Evolutionary conservation across 108 stramenopile species (phyloP), one percentile per base, ranked within the genome.

Genomic region (Schizochytrium sp.): DNA sequence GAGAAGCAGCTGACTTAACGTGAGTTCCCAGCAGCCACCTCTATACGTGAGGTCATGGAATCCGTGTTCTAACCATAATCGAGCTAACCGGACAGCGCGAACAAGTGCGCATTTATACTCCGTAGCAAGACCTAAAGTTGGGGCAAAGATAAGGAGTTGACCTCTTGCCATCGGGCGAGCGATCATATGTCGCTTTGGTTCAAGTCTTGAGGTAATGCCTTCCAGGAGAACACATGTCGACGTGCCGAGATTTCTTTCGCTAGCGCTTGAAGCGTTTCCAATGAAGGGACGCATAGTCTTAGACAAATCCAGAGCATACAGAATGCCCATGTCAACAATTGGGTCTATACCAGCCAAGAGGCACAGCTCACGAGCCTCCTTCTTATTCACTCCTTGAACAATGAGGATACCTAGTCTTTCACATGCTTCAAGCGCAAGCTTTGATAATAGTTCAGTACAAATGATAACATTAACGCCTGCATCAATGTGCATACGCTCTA

Each of bases 341-440:
- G 64, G 12, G 64, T 12, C 28, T 0, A 38, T 69, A 44, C 64
- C 64, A 8, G 64, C 64, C 12, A 69, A 7, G 3, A 7, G 42
- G 28, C 64, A 69, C 10, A 69, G 64, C 12, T 69, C 64, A 8
- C 64, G 64, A 8, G 64, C 64, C 28, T 69, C 64, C 10, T 8
- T 28, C 44, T 7, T 7, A 44, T 44, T 69, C 12, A 69, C 64
- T 7, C 42, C 1, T 44, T 69, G 64, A 7, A 69, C 64, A 7
- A 15, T 44, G 64, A 69, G 64, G 0, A 69, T 69, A 15, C 64
- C 64, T 8, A 69, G 64, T 5, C 64, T 7, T 44, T 69, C 64
- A 38, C 64, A 69, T 38, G 64, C 28, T 8, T 69, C 64, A 44
- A 69, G 64, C 42, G 64, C 64, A 44, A 69, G 42, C 64, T 69